Evolutionary conservation across 495 filamentous ascomycete genomes (phyloP), one percentile per base, ranked within the genome.

Genomic region (Penicillium waksmanii): DNA sequence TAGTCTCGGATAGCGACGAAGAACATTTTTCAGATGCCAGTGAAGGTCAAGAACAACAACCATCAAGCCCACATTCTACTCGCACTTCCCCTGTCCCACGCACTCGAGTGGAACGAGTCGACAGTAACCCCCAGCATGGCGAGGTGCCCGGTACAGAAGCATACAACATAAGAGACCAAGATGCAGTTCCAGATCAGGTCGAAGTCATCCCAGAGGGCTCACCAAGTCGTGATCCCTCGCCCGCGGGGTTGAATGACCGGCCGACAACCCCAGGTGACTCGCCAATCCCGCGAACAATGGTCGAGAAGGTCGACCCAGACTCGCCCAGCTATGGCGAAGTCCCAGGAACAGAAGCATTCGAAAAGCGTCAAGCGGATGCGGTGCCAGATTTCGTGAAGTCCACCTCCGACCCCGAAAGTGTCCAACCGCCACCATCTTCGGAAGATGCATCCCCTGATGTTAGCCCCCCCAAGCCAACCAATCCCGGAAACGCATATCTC

Each of bases 1-100:
- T 55, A 71, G 82, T 78, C 49, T 89, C 89, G 18, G 88, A 88
- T 56, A 89, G 86, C 46, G 91, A 82, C 55, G 84, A 96, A 27
- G 93, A 97, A 51, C 90, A 96, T 74, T 97, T 93, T 72, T 92
- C 92, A 51, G 93, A 96, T 80, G 93, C 93, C 59, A 89, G 86
- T 56, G 90, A 94, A 72, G 89, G 85, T 62, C 68, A 73, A 60
- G 77, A 74, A 53, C 68, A 64, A 51, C 60, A 67, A 44, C 60
- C 65, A 57, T 75, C 74, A 55, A 67, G 59, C 55, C 64, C 68
- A 53, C 67, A 66, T 44, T 73, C 76, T 61, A 69, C 72, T 59
- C 70, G 72, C 60, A 65, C 73, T 47, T 87, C 86, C 53, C 80
- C 85, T 59, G 77, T 87, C 60, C 86, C 88, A 35, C 77, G 73